Percentiles rank a stretch among this genome's conserved stretches.
Evolutionary conservation across 805 yeast genomes (phyloP).

Genomic region (Ogataea trehalophila): DNA sequence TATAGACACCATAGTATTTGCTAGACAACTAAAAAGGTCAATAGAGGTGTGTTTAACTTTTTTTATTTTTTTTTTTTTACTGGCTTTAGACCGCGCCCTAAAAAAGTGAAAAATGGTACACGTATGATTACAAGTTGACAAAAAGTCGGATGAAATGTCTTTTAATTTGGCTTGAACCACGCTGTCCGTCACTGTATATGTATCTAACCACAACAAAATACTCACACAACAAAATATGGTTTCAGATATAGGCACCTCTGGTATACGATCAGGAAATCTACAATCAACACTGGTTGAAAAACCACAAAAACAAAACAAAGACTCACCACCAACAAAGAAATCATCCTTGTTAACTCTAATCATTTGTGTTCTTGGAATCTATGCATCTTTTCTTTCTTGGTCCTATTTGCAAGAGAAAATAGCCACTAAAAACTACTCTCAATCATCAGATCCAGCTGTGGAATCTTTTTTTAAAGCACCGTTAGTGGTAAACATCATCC

Average conservation of each 20-base stretch:
- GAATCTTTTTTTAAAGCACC: constrained; percentile 58
- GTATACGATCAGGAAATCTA: too few relatives aligned
- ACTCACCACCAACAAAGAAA: not conserved
- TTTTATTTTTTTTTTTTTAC: too few relatives aligned
- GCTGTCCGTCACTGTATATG: too few relatives aligned
- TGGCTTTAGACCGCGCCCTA: too few relatives aligned
- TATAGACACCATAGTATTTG: too few relatives aligned
- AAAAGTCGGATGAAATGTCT: not conserved
- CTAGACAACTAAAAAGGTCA: too few relatives aligned
- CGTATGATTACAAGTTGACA: too few relatives aligned
- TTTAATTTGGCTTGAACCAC: not conserved
- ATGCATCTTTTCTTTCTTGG: constrained; percentile 86
- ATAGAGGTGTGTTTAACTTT: too few relatives aligned
- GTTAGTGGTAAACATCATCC: constrained; percentile 68
- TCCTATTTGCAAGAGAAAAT: constrained; percentile 87
- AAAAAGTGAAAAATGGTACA: too few relatives aligned
- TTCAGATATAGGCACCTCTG: too few relatives aligned
- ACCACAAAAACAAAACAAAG: not conserved
- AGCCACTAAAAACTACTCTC: constrained; percentile 68
- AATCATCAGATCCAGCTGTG: constrained; percentile 2
- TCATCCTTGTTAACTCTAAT: constrained; percentile 12
- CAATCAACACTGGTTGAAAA: not conserved
- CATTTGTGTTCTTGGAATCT: constrained; percentile 58
- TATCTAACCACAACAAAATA: too few relatives aligned
- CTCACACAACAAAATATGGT: too few relatives aligned